phyloP scores from a whole-genome alignment of 2,329 filamentous ascomycete species.

The Chaetomiaceae sp. region DNA sequence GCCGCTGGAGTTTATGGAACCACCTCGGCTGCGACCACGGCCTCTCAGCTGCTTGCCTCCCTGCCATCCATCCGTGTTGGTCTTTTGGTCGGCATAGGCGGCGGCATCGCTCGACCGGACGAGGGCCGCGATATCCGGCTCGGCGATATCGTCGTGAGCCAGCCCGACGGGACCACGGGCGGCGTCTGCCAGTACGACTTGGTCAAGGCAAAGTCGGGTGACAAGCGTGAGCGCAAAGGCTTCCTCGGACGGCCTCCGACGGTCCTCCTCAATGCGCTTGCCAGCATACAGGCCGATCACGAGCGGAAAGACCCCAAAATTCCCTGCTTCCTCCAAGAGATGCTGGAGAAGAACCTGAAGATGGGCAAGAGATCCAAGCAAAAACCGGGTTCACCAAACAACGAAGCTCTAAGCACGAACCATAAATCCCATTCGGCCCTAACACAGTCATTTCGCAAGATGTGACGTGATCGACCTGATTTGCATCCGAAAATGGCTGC shows the following conservation, averaged over 20 bases:
- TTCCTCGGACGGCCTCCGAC: too few relatives aligned
- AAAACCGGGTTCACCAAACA: constrained; percentile 3
- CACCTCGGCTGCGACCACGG: constrained; percentile 5
- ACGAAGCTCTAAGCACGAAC: constrained; percentile 2
- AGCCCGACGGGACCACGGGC: neutral
- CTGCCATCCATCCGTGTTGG: constrained; percentile 5
- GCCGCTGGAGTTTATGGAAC: constrained; percentile 5
- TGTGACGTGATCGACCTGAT: neutral
- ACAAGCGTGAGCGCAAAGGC: too few relatives aligned
- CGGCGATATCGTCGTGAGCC: constrained; percentile 14
- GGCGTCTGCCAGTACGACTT: too few relatives aligned
- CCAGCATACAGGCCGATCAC: neutral
- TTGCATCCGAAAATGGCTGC: too few relatives aligned
- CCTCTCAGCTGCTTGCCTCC: constrained; percentile 4
- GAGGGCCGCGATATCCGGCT: constrained; percentile 9
- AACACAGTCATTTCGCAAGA: too few relatives aligned
- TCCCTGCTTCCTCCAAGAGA: neutral
- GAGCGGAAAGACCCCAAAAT: neutral
- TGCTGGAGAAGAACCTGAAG: neutral
- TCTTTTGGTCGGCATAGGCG: constrained; percentile 9
- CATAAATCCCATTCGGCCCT: too few relatives aligned
- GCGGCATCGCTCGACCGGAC: constrained; percentile 10
- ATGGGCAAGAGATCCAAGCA: constrained; percentile 5
- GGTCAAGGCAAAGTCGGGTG: too few relatives aligned
- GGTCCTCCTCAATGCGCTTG: neutral